Evolutionary conservation across 164 flowering plant genomes (phyloP).

Genomic region (Amborella trichopoda): DNA sequence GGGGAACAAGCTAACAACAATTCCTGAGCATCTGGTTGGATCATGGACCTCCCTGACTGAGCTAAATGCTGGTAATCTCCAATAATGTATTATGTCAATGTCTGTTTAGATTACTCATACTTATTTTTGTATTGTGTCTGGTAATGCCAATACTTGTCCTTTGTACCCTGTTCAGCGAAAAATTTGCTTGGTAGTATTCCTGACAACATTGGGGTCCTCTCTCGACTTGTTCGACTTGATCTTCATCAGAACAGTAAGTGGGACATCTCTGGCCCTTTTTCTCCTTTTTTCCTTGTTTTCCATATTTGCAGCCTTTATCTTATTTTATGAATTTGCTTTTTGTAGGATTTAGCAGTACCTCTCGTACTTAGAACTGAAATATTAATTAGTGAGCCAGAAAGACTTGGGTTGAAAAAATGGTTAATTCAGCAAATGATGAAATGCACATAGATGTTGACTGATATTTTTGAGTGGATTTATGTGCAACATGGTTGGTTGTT

Average conservation of each 20-base stretch:
- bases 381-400: no score
- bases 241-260: conserved; percentile 90
- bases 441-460: no score
- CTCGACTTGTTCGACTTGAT: conserved; percentile 79
- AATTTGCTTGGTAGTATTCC: conserved; percentile 65
- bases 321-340: not conserved
- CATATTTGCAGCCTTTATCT: not conserved
- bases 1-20: conserved; percentile 71
- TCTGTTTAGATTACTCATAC: not conserved
- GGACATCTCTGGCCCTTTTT: not conserved
- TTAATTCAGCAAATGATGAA: no score
- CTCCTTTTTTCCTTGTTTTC: not conserved
- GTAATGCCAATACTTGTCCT: not conserved
- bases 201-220: conserved; percentile 68
- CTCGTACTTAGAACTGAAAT: no score
- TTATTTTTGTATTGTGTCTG: not conserved
- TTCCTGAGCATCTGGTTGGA: conserved; percentile 39
- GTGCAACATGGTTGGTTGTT: no score
- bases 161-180: conserved; percentile 38
- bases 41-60: conserved; percentile 82
- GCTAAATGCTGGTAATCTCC: conserved; percentile 66
- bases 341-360: no score
- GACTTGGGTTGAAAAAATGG: no score
- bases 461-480: no score
- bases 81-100: no score